Evolutionary conservation across 2,329 filamentous ascomycete genomes (phyloP).

Genomic region (Paecilomyces sp.): DNA sequence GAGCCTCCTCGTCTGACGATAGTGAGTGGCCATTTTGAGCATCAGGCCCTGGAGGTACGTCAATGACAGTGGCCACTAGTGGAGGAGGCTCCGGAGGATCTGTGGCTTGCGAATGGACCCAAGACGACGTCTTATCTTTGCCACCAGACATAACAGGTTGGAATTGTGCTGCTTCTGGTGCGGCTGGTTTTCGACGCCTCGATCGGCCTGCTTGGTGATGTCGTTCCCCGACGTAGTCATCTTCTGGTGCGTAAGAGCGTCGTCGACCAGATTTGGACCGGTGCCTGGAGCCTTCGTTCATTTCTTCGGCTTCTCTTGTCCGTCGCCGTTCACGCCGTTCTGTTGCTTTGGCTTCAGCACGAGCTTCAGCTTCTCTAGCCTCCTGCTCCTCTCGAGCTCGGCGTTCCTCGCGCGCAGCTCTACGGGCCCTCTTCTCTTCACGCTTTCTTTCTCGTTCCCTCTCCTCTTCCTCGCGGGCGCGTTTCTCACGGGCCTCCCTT

Average conservation of each 20-base stretch:
- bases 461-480: constrained; percentile 29
- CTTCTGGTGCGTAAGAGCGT: constrained; percentile 23
- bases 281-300: constrained; percentile 15
- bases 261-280: constrained; percentile 24
- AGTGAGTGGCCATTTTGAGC: constrained; percentile 26
- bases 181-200: constrained; percentile 29
- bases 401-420: constrained; percentile 26
- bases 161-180: constrained; percentile 15
- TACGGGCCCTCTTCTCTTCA: constrained; percentile 24
- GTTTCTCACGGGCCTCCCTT: constrained; percentile 34
- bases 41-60: constrained; percentile 25
- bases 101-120: constrained; percentile 41
- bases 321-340: constrained; percentile 35
- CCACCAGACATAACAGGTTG: constrained; percentile 27
- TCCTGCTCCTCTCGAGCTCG: constrained; percentile 21
- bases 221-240: constrained; percentile 20
- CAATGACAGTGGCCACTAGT: constrained; percentile 39
- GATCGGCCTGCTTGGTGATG: constrained; percentile 20
- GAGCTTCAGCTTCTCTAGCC: constrained; percentile 8
- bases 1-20: constrained; percentile 37
- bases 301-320: constrained; percentile 24
- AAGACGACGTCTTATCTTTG: constrained; percentile 44
- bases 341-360: constrained; percentile 29
- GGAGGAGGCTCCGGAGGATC: constrained; percentile 43
- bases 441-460: constrained; percentile 24